A percentile compares a stretch with the other conserved stretches of the same genome.
These are phyloP conservation scores for Arabidopsis lyrata DNA, from an alignment of 441 rosid species.

Conservation along the genomic window DNA sequence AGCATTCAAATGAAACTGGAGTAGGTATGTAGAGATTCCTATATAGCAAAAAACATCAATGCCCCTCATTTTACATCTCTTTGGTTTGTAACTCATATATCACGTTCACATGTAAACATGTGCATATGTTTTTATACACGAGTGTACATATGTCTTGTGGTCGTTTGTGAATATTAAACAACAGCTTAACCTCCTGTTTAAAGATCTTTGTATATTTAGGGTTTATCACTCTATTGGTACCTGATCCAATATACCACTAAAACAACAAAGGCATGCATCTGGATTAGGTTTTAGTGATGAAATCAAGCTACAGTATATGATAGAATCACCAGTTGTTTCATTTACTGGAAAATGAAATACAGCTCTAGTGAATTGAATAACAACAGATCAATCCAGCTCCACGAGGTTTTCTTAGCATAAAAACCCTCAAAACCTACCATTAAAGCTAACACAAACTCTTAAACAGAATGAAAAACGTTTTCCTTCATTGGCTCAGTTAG, in stretches of 20 bases:
- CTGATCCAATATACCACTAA: background rate
- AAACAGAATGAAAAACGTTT: constrained; percentile 20
- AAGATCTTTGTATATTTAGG: constrained; percentile 11
- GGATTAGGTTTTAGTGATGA: constrained; percentile 1
- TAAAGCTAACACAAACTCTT: background rate
- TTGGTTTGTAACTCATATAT: constrained; percentile 14
- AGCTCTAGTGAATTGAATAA: constrained; percentile 11
- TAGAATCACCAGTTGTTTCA: constrained; percentile 25
- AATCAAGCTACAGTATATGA: background rate
- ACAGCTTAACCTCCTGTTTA: constrained; percentile 4
- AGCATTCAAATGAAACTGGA: constrained; percentile 64
- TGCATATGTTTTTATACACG: background rate
- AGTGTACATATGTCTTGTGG: constrained; percentile 1
- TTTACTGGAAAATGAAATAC: constrained; percentile 22
- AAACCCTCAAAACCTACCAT: constrained; percentile 2
- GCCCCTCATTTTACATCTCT: background rate
- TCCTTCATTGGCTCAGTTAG: constrained; percentile 28
- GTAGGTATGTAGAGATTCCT: constrained; percentile 48
- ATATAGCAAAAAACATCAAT: constrained; percentile 7
- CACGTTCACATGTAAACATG: background rate
- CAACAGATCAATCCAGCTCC: constrained; percentile 33
- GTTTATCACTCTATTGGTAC: background rate
- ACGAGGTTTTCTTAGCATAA: constrained; percentile 20
- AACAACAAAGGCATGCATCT: background rate
- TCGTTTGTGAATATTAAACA: constrained; percentile 35